These are phyloP conservation scores for Pseudozyma tsukubaensis DNA, from an alignment of 1,284 basidiomycete genomes.

Conservation along the genomic window DNA sequence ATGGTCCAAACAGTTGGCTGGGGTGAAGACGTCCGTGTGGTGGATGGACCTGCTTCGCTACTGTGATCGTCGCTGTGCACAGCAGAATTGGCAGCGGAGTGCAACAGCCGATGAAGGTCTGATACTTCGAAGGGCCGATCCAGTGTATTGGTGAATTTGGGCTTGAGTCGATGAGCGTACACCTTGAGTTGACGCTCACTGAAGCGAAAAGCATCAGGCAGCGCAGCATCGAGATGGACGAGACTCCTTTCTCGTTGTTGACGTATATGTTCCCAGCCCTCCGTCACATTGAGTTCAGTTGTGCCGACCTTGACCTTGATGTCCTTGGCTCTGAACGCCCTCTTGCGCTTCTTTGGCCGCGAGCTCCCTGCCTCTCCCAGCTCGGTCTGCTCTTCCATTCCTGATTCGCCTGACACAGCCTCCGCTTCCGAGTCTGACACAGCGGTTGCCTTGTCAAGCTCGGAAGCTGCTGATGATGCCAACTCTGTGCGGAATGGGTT, in stretches of 20 bases:
- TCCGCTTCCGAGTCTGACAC: slow-evolving; percentile 18
- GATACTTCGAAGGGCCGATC: slow-evolving; percentile 32
- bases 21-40: neutral
- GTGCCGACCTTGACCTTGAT: slow-evolving; percentile 1
- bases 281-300: slow-evolving; percentile 9
- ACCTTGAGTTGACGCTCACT: slow-evolving; percentile 28
- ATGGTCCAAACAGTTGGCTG: slow-evolving; percentile 19
- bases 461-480: slow-evolving; percentile 31
- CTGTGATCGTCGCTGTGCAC: neutral
- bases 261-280: slow-evolving; percentile 24
- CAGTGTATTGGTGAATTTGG: slow-evolving; percentile 39
- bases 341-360: slow-evolving; percentile 18
- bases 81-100: too few relatives aligned
- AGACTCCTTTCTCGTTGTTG: slow-evolving; percentile 26
- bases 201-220: slow-evolving; percentile 41
- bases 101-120: slow-evolving; percentile 21
- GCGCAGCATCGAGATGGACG: slow-evolving; percentile 16
- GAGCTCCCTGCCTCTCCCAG: slow-evolving; percentile 5
- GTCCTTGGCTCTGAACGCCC: neutral
- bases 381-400: slow-evolving; percentile 10
- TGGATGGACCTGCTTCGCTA: neutral
- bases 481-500: slow-evolving; percentile 33
- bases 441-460: slow-evolving; percentile 2
- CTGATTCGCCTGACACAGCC: slow-evolving; percentile 6
- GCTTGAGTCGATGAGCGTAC: slow-evolving; percentile 38